Base-by-base conservation (phyloP, 345 rosid genomes). In the Leavenworthia alabamica region DNA sequence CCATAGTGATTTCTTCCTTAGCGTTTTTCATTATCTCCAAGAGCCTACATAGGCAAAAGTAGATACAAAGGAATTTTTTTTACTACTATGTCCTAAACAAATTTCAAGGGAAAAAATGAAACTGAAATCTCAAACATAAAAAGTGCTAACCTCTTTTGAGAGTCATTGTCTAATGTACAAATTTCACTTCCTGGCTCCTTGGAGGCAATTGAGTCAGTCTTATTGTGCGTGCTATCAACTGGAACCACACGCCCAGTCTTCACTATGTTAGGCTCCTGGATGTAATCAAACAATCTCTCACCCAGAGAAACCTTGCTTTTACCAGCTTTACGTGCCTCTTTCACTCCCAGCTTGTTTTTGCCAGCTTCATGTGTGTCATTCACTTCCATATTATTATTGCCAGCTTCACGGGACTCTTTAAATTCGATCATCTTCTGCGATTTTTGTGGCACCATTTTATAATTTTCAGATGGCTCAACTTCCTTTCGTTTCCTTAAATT, bases 121-220 rank as follows among this genome's bases (percentile, higher is more conserved):
- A 60, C 55, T 43, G 37, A 61, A 19, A 54, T 45, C 17, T 52
- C 24, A 26, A 47, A 50, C 35, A 52, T 55, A 31, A 46, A 64
- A 13, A 35, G 33, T 5, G 32, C 39, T 66, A 44, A 87, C 97
- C 91, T 85, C 71, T 79, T 83, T 79, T 83, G 74, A 23, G 89
- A 56, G 53, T 80, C 86, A 40, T 70, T 78, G 75, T 93, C 97
- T 62, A 89, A 71, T 20, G 75, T 42, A 50, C 63, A 77, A 17
- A 71, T 45, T 37, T 63, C 79, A 56, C 39, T 57, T 63, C 68
- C 73, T 23, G 69, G 65, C 50, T 67, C 75, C 76, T 58, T 77
- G 66, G 71, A 39, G 54, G 56, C 62, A 35, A 44, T 45, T 3
- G 46, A 22, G 28, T 27, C 63, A 23, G 58, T 40, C 55, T 67